Percentiles rank a stretch among this genome's conserved stretches.
Evolutionary conservation across 129 eudicot genomes (phyloP).

Genomic region (Sambucus nigra): DNA sequence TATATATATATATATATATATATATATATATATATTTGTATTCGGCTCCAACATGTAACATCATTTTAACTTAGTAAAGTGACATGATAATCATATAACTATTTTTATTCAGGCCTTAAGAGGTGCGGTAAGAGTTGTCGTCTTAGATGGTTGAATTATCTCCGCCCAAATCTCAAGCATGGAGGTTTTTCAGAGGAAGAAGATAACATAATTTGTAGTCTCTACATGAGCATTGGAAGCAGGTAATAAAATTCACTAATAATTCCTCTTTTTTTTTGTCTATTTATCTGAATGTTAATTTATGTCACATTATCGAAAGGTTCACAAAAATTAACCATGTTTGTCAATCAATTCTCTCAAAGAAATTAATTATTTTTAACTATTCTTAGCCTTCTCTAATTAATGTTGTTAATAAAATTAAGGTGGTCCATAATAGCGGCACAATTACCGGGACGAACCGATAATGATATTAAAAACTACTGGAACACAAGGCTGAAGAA

Average conservation of each 20-base stretch:
- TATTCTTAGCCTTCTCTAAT: too few relatives aligned
- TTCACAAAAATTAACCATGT: neutral
- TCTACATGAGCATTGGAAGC: constrained; percentile 76
- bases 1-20: neutral
- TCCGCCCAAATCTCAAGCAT: constrained; percentile 85
- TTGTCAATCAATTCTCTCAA: neutral
- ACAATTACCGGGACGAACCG: constrained; percentile 82
- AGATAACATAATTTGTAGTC: constrained; percentile 82
- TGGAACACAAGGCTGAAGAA: constrained; percentile 93
- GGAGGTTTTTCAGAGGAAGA: constrained; percentile 90
- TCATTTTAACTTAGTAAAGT: too few relatives aligned
- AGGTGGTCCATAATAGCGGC: constrained; percentile 94
- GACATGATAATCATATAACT: neutral
- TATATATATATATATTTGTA: too few relatives aligned
- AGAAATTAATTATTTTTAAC: too few relatives aligned
- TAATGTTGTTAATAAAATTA: too few relatives aligned
- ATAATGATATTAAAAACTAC: constrained; percentile 83
- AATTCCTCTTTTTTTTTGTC: neutral
- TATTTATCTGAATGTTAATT: neutral
- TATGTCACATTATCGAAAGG: neutral
- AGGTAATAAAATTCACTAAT: constrained; percentile 36
- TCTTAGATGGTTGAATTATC: constrained; percentile 89
- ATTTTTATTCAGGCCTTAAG: constrained; percentile 51
- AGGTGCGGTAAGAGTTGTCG: constrained; percentile 97
- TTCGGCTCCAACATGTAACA: too few relatives aligned